Evolutionary conservation across 108 stramenopile species (phyloP).

Genomic region (Epithemia pelagica): DNA sequence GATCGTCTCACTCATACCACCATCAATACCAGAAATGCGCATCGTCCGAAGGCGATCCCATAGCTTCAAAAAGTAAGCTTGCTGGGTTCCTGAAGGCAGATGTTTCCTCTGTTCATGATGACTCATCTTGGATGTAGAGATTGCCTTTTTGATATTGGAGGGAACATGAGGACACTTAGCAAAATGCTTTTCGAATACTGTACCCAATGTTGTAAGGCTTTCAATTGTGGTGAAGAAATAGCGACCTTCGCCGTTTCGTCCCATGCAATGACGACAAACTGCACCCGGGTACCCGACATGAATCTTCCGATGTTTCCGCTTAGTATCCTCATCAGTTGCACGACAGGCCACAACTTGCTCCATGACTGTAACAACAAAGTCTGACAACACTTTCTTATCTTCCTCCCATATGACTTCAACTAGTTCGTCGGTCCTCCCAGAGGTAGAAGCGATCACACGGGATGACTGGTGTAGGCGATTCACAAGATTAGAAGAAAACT

Average conservation of each 20-base stretch:
- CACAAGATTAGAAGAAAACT: slow-evolving; percentile 6
- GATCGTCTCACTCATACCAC: neutral
- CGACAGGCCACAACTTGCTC: slow-evolving; percentile 24
- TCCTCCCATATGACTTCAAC: slow-evolving; percentile 1
- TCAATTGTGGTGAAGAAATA: slow-evolving; percentile 36
- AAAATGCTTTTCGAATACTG: slow-evolving; percentile 36
- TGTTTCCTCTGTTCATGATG: slow-evolving; percentile 31
- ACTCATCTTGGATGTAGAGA: slow-evolving; percentile 11
- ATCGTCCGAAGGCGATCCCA: slow-evolving; percentile 37
- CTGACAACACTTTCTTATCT: slow-evolving; percentile 29
- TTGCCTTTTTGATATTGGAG: slow-evolving; percentile 17
- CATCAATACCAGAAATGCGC: neutral
- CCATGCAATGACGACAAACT: slow-evolving; percentile 41
- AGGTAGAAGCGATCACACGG: neutral
- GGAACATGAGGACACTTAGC: slow-evolving; percentile 20
- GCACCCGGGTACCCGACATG: slow-evolving; percentile 29
- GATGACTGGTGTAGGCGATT: slow-evolving; percentile 6
- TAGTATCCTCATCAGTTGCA: slow-evolving; percentile 26
- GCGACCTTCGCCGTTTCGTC: slow-evolving; percentile 30
- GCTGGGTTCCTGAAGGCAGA: slow-evolving; percentile 28
- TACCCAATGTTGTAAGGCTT: slow-evolving; percentile 29
- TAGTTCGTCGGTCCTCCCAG: neutral
- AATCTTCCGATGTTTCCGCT: slow-evolving; percentile 18
- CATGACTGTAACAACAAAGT: slow-evolving; percentile 31
- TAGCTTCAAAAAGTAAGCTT: slow-evolving; percentile 30